These are phyloP conservation scores for Solanum sitiens DNA, from an alignment of 257 asterid species.

Conservation along the genomic window DNA sequence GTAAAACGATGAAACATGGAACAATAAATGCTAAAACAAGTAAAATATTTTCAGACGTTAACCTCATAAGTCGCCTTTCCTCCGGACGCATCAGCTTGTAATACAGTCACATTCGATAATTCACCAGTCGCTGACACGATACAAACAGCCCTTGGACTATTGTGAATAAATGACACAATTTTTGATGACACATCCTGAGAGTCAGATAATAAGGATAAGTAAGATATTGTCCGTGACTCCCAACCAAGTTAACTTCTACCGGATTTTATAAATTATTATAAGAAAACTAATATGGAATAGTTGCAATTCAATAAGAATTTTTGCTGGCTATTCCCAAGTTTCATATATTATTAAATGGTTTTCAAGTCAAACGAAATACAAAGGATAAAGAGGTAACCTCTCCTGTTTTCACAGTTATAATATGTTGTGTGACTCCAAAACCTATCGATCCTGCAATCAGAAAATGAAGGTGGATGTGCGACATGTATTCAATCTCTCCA, in stretches of 20 bases:
- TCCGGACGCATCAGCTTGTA: not conserved
- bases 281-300: not conserved
- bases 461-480: not conserved
- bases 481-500: not conserved
- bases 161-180: not conserved
- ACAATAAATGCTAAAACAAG: not conserved
- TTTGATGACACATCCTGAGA: not conserved
- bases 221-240: not conserved
- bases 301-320: no score
- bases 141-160: not conserved
- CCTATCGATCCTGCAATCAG: not conserved
- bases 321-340: not conserved
- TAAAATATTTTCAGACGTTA: not conserved
- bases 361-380: not conserved
- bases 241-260: not conserved
- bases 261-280: not conserved
- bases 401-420: not conserved
- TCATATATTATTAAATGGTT: not conserved
- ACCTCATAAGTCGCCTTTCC: not conserved
- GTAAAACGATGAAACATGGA: not conserved
- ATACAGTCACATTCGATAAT: not conserved
- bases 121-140: not conserved
- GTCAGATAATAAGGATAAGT: not conserved
- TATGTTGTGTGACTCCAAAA: not conserved
- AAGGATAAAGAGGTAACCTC: not conserved